Percentiles rank a stretch among this genome's conserved stretches.
Evolutionary conservation across 2,329 filamentous ascomycete genomes (phyloP).

Genomic region (Colletotrichum gigasporum): DNA sequence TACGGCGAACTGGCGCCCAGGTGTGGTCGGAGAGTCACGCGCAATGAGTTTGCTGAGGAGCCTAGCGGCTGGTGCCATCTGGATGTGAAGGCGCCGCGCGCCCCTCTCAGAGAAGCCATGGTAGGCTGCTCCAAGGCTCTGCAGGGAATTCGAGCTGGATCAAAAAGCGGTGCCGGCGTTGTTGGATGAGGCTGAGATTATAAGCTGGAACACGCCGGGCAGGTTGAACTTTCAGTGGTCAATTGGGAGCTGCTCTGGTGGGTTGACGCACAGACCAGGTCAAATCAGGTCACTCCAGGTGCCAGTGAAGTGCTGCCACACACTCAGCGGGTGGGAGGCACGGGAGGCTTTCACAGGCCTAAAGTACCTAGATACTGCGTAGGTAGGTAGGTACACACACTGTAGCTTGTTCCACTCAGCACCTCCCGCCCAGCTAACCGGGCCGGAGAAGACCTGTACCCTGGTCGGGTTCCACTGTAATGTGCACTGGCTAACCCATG

Average conservation of each 20-base stretch:
- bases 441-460: constrained; percentile 16
- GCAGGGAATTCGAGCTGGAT: no score
- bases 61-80: not conserved
- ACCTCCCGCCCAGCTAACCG: not conserved
- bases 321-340: not conserved
- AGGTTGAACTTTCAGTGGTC: not conserved
- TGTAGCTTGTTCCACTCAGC: not conserved
- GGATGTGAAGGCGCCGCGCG: constrained; percentile 2
- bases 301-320: not conserved
- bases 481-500: constrained; percentile 9
- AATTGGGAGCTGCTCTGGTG: not conserved
- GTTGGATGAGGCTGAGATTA: not conserved
- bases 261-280: not conserved
- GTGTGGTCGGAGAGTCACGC: constrained; percentile 6
- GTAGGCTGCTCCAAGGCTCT: not conserved
- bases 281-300: not conserved
- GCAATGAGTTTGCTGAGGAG: constrained; percentile 8
- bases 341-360: no score
- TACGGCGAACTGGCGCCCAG: not conserved
- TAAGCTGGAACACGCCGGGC: not conserved
- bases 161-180: no score
- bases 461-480: constrained; percentile 14
- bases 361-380: not conserved
- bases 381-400: no score
- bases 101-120: constrained; percentile 20